Base-by-base conservation (phyloP, 371 early-diverging fungal genomes). In the Capillidium rhysosporum region DNA sequence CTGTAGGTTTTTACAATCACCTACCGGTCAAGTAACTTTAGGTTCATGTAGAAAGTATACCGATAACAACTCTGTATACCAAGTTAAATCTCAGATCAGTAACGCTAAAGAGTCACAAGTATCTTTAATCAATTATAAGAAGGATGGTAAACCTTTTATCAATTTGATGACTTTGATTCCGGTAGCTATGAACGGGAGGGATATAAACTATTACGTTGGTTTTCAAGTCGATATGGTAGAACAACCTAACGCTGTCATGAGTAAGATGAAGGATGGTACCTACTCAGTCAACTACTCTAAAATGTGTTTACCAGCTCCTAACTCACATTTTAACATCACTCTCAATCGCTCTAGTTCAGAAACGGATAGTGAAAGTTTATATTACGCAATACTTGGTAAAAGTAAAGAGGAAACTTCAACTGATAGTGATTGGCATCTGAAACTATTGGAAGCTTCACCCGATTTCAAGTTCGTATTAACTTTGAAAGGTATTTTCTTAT, bases 91-190 rank as follows among this genome's bases (percentile, higher is more conserved):
- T n/a, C 58, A 63, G 21, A 58, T 77, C 28, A 55, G 65, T 12
- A 58, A 65, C 26, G 59, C 66, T 14, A 65, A 72, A 46, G 82
- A 81, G 56, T 65, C 66, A 26, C 82, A 81, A 58, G 68, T 68
- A n/a, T 67, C 69, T 18, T 58, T 75, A 3, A 69, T 81, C 46
- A 81, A 81, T 54, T 81, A 78, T 60, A 60, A 73, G 41, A 76
- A 76, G 55, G 64, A 66, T 5, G 79, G 79, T 4, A 76, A 71
- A 69, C 79, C 83, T n/a, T 84, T 84, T 67, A 74, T 81, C 57
- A 82, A 81, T 58, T 63, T 79, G 20, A 59, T 80, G 20, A 80
- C 82, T 5, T 68, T 81, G 10, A 75, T 84, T 29, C 80, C 83
- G 0, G 65, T 82, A 10, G 62, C 61, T 10, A 71, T 67, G 10